These are phyloP conservation scores for Botryotinia narcissicola DNA, from an alignment of 2,329 filamentous ascomycete genomes.

Conservation along the genomic window DNA sequence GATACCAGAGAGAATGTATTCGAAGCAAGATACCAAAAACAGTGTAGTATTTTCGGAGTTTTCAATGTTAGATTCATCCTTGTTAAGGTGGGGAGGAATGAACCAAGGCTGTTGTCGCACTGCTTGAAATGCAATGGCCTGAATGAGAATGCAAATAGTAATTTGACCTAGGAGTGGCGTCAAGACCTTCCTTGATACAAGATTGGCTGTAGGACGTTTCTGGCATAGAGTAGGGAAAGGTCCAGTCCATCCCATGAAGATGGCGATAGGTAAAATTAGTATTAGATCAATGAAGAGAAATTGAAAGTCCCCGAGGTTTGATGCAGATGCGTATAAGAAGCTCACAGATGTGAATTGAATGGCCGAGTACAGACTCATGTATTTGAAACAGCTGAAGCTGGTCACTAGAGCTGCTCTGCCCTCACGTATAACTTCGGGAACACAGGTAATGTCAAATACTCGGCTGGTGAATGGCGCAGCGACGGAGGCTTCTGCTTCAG, in stretches of 20 bases:
- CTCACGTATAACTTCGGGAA: constrained; percentile 88
- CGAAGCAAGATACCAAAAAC: constrained; percentile 88
- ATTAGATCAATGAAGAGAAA: constrained; percentile 94
- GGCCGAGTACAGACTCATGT: constrained; percentile 98
- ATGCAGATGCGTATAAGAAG: constrained; percentile 91
- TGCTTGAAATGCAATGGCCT: constrained; percentile 68
- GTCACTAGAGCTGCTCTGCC: constrained; percentile 94
- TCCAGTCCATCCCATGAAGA: constrained; percentile 98
- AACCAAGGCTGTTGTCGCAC: constrained; percentile 85
- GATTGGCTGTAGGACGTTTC: constrained; percentile 86
- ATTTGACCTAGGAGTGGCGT: constrained; percentile 90
- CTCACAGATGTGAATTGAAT: constrained; percentile 98
- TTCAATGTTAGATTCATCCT: constrained; percentile 76
- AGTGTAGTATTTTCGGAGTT: constrained; percentile 93
- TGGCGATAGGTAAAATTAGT: constrained; percentile 91
- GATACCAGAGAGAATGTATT: constrained; percentile 88
- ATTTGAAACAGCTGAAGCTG: constrained; percentile 99
- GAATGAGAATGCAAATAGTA: constrained; percentile 71
- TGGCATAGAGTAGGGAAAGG: constrained; percentile 72
- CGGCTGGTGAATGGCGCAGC: constrained; percentile 97
- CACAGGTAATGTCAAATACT: constrained; percentile 94
- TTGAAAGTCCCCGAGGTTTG: constrained; percentile 95
- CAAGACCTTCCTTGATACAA: constrained; percentile 90
- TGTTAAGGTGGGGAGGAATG: constrained; percentile 72
- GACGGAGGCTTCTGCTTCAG: constrained; percentile 94